phyloP scores from a whole-genome alignment of 2,329 filamentous ascomycete species.

The Botrytis deweyae region DNA sequence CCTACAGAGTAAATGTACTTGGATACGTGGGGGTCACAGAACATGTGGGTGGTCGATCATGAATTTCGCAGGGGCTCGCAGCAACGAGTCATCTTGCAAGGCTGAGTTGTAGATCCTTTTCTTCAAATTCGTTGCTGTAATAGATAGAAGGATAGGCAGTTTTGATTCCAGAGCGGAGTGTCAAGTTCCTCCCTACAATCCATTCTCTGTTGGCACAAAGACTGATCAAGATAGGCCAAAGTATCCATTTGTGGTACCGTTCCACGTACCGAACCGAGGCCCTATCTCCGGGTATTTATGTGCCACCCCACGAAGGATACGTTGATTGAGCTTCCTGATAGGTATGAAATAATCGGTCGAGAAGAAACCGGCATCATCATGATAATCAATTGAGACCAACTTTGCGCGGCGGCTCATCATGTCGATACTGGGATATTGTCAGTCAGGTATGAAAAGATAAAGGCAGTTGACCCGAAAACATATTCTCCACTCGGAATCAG shows the following conservation, averaged over 20 bases:
- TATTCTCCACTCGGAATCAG: not conserved
- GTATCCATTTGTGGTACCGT: constrained; percentile 4
- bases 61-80: not conserved
- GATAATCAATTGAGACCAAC: not conserved
- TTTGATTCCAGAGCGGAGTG: not conserved
- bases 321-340: constrained; percentile 8
- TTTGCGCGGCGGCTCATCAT: not conserved
- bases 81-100: not conserved
- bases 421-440: not conserved
- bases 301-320: not conserved
- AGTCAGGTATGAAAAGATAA: not conserved
- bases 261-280: constrained; percentile 15
- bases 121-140: not conserved
- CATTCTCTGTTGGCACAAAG: not conserved
- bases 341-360: not conserved
- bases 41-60: constrained; percentile 14
- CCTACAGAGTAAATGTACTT: not conserved
- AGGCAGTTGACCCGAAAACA: not conserved
- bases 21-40: constrained; percentile 10
- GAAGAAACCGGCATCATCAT: not conserved
- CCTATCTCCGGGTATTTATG: constrained; percentile 12
- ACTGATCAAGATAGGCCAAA: not conserved
- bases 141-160: not conserved
- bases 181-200: not conserved
- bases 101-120: not conserved